Percentiles rank a stretch among this genome's conserved stretches.
phyloP scores from a whole-genome alignment of 1,139 yeast species.

The Candida dubliniensis region DNA sequence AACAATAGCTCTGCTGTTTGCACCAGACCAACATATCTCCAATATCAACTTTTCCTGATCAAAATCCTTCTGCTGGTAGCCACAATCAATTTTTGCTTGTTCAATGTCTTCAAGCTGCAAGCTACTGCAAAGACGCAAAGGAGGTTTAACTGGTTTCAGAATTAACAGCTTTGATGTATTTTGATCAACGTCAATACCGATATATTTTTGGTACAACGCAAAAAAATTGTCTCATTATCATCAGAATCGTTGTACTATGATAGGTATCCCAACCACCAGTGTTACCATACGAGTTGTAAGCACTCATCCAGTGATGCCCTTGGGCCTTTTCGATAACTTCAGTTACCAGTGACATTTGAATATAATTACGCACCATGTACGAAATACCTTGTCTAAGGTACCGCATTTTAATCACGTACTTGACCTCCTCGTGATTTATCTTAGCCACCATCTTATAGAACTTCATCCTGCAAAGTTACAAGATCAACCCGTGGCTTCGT shows the following conservation, averaged over 20 bases:
- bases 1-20: neutral
- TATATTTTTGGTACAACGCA: no score
- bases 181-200: no score
- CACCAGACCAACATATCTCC: neutral
- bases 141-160: no score
- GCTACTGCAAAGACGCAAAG: no score
- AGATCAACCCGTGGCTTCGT: no score
- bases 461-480: no score
- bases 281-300: neutral
- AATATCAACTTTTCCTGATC: neutral
- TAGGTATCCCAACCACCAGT: neutral
- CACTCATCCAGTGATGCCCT: neutral
- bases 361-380: neutral
- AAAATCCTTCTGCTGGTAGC: neutral
- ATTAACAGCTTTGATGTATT: no score
- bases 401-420: neutral
- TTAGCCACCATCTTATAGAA: neutral
- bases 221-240: neutral
- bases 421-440: neutral
- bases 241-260: no score
- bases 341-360: no score
- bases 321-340: neutral
- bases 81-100: neutral
- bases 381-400: neutral
- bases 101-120: no score